Evolutionary conservation across 2,329 filamentous ascomycete species (phyloP).

Genomic region (Cladosporium sp.): DNA sequence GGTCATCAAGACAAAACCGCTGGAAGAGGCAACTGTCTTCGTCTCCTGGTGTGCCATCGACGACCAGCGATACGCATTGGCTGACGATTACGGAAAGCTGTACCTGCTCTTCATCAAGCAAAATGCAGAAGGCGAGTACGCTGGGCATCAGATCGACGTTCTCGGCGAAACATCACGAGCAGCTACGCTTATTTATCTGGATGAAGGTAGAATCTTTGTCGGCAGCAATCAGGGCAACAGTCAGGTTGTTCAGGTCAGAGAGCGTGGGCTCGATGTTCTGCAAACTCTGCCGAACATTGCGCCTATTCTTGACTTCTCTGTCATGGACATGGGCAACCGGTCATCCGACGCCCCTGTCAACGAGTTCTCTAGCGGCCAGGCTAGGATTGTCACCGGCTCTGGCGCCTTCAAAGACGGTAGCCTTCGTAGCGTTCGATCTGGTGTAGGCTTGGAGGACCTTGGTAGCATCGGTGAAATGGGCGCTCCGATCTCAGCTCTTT

Average conservation of each 20-base stretch:
- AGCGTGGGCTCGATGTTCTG: slow-evolving; percentile 57
- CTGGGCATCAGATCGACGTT: slow-evolving; percentile 62
- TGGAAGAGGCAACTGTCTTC: slow-evolving; percentile 75
- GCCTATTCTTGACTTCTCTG: slow-evolving; percentile 84
- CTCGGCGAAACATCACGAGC: slow-evolving; percentile 69
- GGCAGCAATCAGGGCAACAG: slow-evolving; percentile 92
- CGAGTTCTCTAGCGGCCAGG: slow-evolving; percentile 91
- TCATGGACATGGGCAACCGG: slow-evolving; percentile 92
- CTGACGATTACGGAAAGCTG: slow-evolving; percentile 82
- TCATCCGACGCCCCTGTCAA: slow-evolving; percentile 73
- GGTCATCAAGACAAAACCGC: slow-evolving; percentile 55
- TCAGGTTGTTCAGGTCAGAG: slow-evolving; percentile 62
- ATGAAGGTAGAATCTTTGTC: slow-evolving; percentile 68
- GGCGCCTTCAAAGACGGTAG: slow-evolving; percentile 86
- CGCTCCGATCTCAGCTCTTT: slow-evolving; percentile 29
- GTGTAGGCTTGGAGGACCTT: slow-evolving; percentile 83
- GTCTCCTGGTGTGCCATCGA: slow-evolving; percentile 88
- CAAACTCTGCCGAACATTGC: slow-evolving; percentile 80
- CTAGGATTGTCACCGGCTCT: slow-evolving; percentile 85
- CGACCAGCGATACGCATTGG: slow-evolving; percentile 74
- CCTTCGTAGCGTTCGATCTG: slow-evolving; percentile 82
- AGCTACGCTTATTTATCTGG: slow-evolving; percentile 71
- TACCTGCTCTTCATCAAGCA: slow-evolving; percentile 77
- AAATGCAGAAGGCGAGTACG: slow-evolving; percentile 58
- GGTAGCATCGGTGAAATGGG: slow-evolving; percentile 75